Evolutionary conservation across 805 yeast genomes (phyloP).

Genomic region (Candida tallmaniae): DNA sequence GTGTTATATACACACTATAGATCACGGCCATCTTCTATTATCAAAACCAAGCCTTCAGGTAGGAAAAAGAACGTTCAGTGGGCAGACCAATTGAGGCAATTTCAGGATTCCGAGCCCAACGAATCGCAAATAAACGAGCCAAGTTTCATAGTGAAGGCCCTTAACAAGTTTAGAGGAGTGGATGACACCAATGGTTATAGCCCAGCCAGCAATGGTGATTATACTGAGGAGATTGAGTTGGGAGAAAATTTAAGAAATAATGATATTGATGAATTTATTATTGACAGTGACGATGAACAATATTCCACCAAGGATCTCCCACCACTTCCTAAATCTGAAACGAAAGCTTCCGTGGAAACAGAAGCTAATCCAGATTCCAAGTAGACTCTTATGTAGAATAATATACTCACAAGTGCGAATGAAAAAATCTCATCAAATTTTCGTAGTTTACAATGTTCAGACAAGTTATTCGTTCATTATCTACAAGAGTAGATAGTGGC

Average conservation of each 20-base stretch:
- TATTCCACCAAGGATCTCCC: conserved; percentile 1
- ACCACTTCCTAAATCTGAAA: conserved; percentile 1
- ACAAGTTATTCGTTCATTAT: conserved; percentile 26
- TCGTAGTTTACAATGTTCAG: conserved; percentile 17
- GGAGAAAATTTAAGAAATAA: conserved; percentile 21
- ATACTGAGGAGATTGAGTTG: conserved; percentile 42
- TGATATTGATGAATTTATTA: conserved; percentile 38
- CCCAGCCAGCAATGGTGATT: conserved; percentile 12
- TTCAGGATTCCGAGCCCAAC: conserved; percentile 27
- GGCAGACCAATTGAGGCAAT: conserved; percentile 40
- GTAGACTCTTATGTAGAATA: too few relatives aligned
- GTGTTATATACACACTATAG: conserved; percentile 33
- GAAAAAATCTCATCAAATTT: conserved; percentile 5
- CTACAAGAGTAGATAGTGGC: too few relatives aligned
- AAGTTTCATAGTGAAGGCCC: conserved; percentile 35
- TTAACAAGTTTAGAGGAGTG: conserved; percentile 26
- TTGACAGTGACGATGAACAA: conserved; percentile 46
- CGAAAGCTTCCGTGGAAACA: too few relatives aligned
- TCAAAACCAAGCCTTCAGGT: conserved; percentile 29
- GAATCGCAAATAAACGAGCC: conserved; percentile 22
- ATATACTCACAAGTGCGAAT: conserved; percentile 1
- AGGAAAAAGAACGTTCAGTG: conserved; percentile 44
- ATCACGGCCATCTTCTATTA: conserved; percentile 39
- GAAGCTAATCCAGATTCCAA: too few relatives aligned
- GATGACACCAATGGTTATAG: conserved; percentile 8